phyloP scores from a whole-genome alignment of 2,329 filamentous ascomycete genomes.

The Xylariaceae sp. region DNA sequence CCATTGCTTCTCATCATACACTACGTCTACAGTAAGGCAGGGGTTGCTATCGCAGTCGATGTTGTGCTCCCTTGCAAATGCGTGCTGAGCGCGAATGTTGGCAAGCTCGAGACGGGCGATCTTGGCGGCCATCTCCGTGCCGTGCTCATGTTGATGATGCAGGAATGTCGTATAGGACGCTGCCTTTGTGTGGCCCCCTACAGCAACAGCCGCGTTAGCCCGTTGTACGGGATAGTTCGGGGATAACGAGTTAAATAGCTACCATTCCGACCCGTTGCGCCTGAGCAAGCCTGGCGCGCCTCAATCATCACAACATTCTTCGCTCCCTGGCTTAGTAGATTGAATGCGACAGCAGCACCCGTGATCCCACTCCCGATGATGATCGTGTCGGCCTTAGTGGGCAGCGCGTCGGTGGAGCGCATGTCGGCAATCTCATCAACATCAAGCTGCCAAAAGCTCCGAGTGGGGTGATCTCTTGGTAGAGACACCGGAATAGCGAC shows the following conservation, averaged over 20 bases:
- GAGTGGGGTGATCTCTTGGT: constrained; percentile 58
- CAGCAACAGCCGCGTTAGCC: no score
- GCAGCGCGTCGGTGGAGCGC: constrained; percentile 57
- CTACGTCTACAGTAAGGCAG: constrained; percentile 62
- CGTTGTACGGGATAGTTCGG: no score
- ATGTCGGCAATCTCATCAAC: constrained; percentile 57
- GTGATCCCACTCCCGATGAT: constrained; percentile 71
- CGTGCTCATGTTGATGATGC: constrained; percentile 51
- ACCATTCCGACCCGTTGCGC: constrained; percentile 67
- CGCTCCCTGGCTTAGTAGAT: constrained; percentile 49
- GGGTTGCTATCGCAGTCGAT: constrained; percentile 57
- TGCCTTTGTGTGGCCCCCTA: constrained; percentile 51
- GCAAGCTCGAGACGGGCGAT: constrained; percentile 58
- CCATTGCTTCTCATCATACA: constrained; percentile 57
- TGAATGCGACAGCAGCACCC: constrained; percentile 64
- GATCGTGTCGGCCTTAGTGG: constrained; percentile 60
- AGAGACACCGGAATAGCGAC: constrained; percentile 49
- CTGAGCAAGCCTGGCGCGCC: constrained; percentile 69
- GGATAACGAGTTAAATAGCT: constrained; percentile 17
- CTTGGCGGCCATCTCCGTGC: constrained; percentile 54
- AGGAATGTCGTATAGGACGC: constrained; percentile 56
- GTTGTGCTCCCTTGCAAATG: constrained; percentile 53
- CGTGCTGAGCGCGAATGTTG: constrained; percentile 61
- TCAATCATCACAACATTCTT: constrained; percentile 65
- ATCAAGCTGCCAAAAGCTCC: constrained; percentile 67